Percentiles rank a stretch among this genome's conserved stretches.
These are phyloP conservation scores for Apostasia ramifera DNA, from an alignment of 106 monocot species.

Conservation along the genomic window DNA sequence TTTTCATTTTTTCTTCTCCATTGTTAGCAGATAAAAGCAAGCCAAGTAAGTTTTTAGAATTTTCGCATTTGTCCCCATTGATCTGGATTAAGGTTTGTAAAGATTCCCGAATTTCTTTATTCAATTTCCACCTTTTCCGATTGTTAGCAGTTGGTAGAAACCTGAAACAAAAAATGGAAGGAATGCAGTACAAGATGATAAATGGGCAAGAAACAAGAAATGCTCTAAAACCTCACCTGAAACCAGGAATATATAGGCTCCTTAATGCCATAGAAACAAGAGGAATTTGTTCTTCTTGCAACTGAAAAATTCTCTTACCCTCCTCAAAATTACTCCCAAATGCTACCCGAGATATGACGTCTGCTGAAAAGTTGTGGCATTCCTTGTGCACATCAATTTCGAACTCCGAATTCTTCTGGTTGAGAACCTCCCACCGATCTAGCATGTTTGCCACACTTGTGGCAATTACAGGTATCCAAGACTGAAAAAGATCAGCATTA, in stretches of 20 bases:
- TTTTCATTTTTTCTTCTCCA: slow-evolving; percentile 19
- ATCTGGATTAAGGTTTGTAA: slow-evolving; percentile 39
- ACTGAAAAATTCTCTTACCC: slow-evolving; percentile 53
- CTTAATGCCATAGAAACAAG: slow-evolving; percentile 60
- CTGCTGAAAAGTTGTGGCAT: slow-evolving; percentile 48
- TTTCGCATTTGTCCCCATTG: slow-evolving; percentile 37
- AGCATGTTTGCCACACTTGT: slow-evolving; percentile 33
- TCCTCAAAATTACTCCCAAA: slow-evolving; percentile 82
- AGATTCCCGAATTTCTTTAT: slow-evolving; percentile 42
- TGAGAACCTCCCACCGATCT: slow-evolving; percentile 41
- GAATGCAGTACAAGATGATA: not conserved
- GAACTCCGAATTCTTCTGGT: slow-evolving; percentile 23
- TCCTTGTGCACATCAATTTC: slow-evolving; percentile 73
- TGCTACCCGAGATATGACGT: slow-evolving; percentile 64
- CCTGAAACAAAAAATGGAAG: slow-evolving; percentile 19
- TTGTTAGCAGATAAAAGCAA: slow-evolving; percentile 52
- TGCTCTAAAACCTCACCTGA: slow-evolving; percentile 36
- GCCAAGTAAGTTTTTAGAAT: slow-evolving; percentile 66
- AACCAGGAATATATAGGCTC: slow-evolving; percentile 68
- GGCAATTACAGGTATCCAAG: slow-evolving; percentile 66
- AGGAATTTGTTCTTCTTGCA: slow-evolving; percentile 66
- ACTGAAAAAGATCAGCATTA: slow-evolving; percentile 13
- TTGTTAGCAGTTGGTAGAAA: slow-evolving; percentile 70
- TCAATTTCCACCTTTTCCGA: slow-evolving; percentile 28
- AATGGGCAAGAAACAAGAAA: not conserved